Percentiles rank a stretch among this genome's conserved stretches.
Evolutionary conservation across 1,284 basidiomycete genomes (phyloP).

Genomic region (Ganoderma boninense): DNA sequence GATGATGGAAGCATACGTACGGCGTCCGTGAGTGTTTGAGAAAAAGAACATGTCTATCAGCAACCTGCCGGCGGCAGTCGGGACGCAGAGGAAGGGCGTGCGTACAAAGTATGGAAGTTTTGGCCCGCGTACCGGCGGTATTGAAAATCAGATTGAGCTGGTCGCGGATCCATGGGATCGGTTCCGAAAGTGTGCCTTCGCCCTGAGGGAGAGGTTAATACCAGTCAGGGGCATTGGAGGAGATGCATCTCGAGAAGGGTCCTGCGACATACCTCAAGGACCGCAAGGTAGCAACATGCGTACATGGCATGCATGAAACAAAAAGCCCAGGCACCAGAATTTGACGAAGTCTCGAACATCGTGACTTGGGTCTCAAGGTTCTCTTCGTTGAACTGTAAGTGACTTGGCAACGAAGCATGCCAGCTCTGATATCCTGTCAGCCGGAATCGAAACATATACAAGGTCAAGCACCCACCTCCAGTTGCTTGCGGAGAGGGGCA

Average conservation of each 20-base stretch:
- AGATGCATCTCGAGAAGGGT: neutral
- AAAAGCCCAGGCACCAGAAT: conserved; percentile 80
- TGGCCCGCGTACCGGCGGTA: conserved; percentile 69
- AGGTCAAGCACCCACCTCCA: conserved; percentile 44
- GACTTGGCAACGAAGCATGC: conserved; percentile 68
- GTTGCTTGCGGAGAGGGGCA: conserved; percentile 48
- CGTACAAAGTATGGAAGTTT: conserved; percentile 74
- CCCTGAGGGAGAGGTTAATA: conserved; percentile 33
- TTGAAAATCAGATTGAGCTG: conserved; percentile 66
- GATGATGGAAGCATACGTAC: conserved; percentile 21
- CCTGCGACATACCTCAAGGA: conserved; percentile 61
- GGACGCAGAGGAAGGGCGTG: conserved; percentile 27
- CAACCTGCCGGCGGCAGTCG: conserved; percentile 13
- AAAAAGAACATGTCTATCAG: conserved; percentile 12
- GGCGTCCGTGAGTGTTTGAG: neutral
- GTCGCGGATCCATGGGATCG: conserved; percentile 60
- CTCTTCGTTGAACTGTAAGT: conserved; percentile 72
- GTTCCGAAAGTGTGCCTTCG: conserved; percentile 39
- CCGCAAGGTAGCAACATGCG: conserved; percentile 68
- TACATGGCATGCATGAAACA: conserved; percentile 76
- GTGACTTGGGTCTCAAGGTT: conserved; percentile 72
- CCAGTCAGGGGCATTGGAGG: neutral
- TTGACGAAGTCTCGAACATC: conserved; percentile 81
- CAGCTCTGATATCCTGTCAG: conserved; percentile 56
- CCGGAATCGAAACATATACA: conserved; percentile 17